Evolutionary conservation across 2,329 filamentous ascomycete genomes (phyloP).

Genomic region (Calcarisporium arbuscula): DNA sequence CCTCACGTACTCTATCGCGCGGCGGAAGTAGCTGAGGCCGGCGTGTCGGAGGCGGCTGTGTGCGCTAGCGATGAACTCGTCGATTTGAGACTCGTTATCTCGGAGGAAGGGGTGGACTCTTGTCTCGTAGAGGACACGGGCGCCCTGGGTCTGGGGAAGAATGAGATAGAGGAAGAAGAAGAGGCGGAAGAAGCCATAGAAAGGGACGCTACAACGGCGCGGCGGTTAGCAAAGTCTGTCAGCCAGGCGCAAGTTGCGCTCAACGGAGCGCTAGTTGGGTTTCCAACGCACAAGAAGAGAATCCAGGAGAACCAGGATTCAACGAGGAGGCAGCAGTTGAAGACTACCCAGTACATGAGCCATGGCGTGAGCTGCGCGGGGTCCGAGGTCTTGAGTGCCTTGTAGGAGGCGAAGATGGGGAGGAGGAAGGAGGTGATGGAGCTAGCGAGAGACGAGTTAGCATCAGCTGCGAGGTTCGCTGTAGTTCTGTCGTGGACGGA

Average conservation of each 20-base stretch:
- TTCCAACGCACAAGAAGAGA: conserved; percentile 59
- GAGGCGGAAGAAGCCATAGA: conserved; percentile 88
- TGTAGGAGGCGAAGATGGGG: conserved; percentile 95
- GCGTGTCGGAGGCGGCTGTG: conserved; percentile 74
- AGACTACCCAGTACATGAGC: conserved; percentile 98
- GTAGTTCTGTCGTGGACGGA: conserved; percentile 7
- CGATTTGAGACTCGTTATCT: conserved; percentile 82
- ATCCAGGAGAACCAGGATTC: conserved; percentile 89
- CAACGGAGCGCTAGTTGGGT: background rate
- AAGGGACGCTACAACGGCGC: conserved; percentile 61
- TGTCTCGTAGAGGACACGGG: conserved; percentile 74
- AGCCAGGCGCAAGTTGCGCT: background rate
- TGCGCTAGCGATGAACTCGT: conserved; percentile 75
- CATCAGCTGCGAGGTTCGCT: conserved; percentile 10
- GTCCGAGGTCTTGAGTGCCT: conserved; percentile 88
- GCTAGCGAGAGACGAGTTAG: conserved; percentile 36
- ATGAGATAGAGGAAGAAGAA: conserved; percentile 88
- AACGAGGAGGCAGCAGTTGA: conserved; percentile 71
- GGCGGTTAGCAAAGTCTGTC: background rate
- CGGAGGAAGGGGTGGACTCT: conserved; percentile 84
- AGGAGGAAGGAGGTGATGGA: conserved; percentile 86
- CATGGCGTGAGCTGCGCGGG: conserved; percentile 88
- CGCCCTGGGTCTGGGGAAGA: conserved; percentile 94
- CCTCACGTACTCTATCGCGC: conserved; percentile 63
- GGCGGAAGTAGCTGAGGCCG: conserved; percentile 69